Evolutionary conservation across 2,329 filamentous ascomycete genomes (phyloP).

Genomic region (Claviceps sp.): DNA sequence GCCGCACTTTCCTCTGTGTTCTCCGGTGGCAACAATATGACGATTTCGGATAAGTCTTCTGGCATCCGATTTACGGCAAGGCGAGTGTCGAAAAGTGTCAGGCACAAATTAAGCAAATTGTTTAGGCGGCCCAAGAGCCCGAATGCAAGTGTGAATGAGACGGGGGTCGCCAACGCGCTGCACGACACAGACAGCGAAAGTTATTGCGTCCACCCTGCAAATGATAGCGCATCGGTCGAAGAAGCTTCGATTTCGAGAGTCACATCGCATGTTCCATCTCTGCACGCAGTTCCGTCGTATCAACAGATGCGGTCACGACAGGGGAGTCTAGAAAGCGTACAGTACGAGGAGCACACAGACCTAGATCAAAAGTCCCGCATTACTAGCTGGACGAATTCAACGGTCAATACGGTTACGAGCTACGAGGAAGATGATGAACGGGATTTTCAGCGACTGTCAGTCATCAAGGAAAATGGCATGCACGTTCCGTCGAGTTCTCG

Average conservation of each 20-base stretch:
- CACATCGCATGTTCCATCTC: constrained; percentile 32
- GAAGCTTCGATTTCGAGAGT: constrained; percentile 34
- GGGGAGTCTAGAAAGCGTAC: constrained; percentile 40
- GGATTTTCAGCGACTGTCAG: constrained; percentile 45
- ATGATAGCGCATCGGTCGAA: constrained; percentile 21
- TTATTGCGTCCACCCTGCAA: constrained; percentile 18
- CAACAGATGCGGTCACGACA: constrained; percentile 37
- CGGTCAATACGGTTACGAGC: constrained; percentile 39
- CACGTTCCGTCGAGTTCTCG: constrained; percentile 24
- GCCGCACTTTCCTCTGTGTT: constrained; percentile 19
- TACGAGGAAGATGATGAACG: constrained; percentile 25
- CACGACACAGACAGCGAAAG: constrained; percentile 16
- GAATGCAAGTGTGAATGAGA: constrained; percentile 6
- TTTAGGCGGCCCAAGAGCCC: constrained; percentile 17
- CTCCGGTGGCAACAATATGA: constrained; percentile 11
- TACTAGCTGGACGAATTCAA: constrained; percentile 60
- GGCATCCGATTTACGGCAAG: constrained; percentile 39
- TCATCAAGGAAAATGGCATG: constrained; percentile 44
- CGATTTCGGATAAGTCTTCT: constrained; percentile 14
- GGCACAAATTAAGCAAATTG: constrained; percentile 40
- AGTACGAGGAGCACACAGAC: constrained; percentile 23
- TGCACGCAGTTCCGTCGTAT: constrained; percentile 32
- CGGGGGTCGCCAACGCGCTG: constrained; percentile 3
- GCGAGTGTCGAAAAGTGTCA: constrained; percentile 49
- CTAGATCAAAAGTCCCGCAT: constrained; percentile 48